Base-by-base conservation (phyloP, 177 flowering plant species). In the Vitis hybrid region DNA sequence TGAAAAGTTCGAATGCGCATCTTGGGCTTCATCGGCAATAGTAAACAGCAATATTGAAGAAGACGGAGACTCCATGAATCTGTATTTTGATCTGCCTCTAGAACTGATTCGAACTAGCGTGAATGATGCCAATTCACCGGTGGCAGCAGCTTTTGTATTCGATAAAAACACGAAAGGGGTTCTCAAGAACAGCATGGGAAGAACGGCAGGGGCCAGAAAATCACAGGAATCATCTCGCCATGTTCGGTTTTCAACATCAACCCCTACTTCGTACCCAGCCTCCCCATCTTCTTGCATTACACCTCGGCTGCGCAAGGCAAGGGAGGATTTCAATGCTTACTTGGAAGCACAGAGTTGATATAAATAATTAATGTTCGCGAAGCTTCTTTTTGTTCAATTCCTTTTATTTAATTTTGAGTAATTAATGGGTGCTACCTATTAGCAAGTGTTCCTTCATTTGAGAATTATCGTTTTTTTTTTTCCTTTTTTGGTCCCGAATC, bases 1-100 rank as follows among this genome's bases (percentile, higher is more conserved):
- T 69, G 94, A 91, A 78, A 89, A 79, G 71, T 92, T 91, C n/a
- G 98, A 92, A 61, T 92, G 98, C 52, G 98, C 89, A 5, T 92
- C 96, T 0, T 89, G 91, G 94, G 79, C 86, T 6, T 90, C 97
- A n/a, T 83, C 93, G 2, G 79, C 83, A 12, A 75, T 82, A 10
- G 30, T 70, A 0, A 75, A 64, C 34, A 81, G 81, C 7, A 78
- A 65, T 7, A 4, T 34, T 5, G 75, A 73, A 4, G 82, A 76
- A 2, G 80, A 64, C 1, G 77, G 60, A 4, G 83, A 79, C 6
- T 73, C 73, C 13, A 49, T 45, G 57, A 77, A 75, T 49, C 77
- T 81, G n/a, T 88, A 79, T 76, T 89, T 81, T 17, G 98, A 93
- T 77, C 77, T 93, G 51, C 97, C 98, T 2, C 11, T 85, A 73